Percentiles rank a stretch among this genome's conserved stretches.
Evolutionary conservation across 257 asterid genomes (phyloP).

Genomic region (Solanum chmielewskii): DNA sequence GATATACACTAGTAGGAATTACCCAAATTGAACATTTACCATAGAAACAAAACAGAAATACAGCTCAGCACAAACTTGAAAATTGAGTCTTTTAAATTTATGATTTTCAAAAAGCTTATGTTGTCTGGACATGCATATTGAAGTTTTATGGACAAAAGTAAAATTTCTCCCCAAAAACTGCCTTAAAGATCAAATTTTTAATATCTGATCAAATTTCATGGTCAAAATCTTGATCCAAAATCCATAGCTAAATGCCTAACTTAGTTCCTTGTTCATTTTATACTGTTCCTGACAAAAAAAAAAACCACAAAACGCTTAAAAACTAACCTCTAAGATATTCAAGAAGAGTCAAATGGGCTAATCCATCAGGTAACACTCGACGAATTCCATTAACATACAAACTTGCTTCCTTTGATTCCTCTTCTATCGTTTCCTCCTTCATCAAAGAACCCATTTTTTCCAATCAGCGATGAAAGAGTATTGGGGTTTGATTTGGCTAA

Average conservation of each 20-base stretch:
- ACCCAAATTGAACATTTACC: not conserved
- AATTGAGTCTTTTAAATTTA: not conserved
- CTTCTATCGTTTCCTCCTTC: slow-evolving; percentile 20
- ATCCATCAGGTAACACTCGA: slow-evolving; percentile 75
- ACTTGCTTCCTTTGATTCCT: slow-evolving; percentile 48
- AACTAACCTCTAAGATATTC: slow-evolving; percentile 81
- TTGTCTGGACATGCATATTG: not conserved
- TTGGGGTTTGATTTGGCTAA: not conserved
- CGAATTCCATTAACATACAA: slow-evolving; percentile 83
- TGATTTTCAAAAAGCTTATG: not conserved
- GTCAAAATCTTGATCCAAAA: not conserved
- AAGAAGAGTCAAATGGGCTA: slow-evolving; percentile 83
- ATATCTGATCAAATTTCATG: not conserved
- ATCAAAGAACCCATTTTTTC: slow-evolving; percentile 59
- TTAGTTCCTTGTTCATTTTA: not conserved
- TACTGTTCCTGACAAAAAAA: not conserved
- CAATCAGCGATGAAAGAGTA: not conserved
- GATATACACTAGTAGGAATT: not conserved
- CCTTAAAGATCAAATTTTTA: not conserved
- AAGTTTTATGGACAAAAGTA: not conserved
- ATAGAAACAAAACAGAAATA: not conserved
- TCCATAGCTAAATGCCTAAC: not conserved
- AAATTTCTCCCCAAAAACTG: not conserved
- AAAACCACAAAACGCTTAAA: not conserved
- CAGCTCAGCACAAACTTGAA: not conserved